A percentile compares a stretch with the other conserved stretches of the same genome.
Conservation (phyloP, 306 rosid species). For the Lathyrus tuberosus region DNA sequence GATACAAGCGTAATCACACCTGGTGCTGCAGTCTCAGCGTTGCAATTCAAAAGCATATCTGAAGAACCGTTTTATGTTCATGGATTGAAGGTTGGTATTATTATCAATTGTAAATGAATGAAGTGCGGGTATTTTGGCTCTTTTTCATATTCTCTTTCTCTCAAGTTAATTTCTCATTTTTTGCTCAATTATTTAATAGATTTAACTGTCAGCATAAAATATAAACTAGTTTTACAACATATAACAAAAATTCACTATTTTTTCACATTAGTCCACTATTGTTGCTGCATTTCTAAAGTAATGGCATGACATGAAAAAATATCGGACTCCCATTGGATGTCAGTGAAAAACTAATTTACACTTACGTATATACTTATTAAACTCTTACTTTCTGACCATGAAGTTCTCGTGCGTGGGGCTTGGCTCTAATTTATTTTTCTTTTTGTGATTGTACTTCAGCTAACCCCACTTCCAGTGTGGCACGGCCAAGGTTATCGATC, state of each 20-base stretch:
- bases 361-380: background rate
- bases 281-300: background rate
- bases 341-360: background rate
- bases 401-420: constrained; percentile 28
- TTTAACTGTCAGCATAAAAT: background rate
- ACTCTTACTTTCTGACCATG: constrained; percentile 27
- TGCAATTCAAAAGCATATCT: constrained; percentile 78
- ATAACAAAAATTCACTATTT: background rate
- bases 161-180: constrained; percentile 11
- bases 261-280: background rate
- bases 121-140: constrained; percentile 8
- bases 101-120: constrained; percentile 16
- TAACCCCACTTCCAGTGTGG: constrained; percentile 95
- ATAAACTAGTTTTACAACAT: background rate
- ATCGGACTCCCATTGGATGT: background rate
- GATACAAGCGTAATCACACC: constrained; percentile 72
- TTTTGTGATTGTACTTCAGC: constrained; percentile 51
- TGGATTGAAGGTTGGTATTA: constrained; percentile 66
- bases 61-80: constrained; percentile 74
- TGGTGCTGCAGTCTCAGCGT: constrained; percentile 92
- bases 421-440: constrained; percentile 23
- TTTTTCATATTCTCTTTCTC: constrained; percentile 12
- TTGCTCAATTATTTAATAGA: constrained; percentile 22
- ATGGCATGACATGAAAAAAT: background rate
- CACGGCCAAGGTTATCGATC: constrained; percentile 87